Conservation (phyloP, 441 rosid species). For the Brassica balearica region DNA sequence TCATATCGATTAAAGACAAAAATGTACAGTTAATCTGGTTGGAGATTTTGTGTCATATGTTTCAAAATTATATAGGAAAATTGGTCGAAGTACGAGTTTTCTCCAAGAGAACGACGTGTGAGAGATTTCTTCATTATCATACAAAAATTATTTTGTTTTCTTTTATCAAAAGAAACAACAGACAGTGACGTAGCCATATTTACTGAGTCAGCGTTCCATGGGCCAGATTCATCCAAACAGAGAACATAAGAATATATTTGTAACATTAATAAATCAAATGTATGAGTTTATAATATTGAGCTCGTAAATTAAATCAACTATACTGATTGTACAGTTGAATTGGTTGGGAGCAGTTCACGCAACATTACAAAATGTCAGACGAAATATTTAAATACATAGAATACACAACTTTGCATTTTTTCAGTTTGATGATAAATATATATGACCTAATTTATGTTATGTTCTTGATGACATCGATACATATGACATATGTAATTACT, state of each 20-base stretch:
- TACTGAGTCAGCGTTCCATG: slow-evolving; percentile 20
- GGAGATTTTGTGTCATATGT: slow-evolving; percentile 20
- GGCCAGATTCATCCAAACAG: slow-evolving; percentile 13
- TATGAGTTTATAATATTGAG: slow-evolving; percentile 14
- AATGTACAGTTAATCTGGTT: slow-evolving; percentile 29
- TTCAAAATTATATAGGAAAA: background rate
- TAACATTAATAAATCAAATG: slow-evolving; percentile 3
- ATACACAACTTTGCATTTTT: slow-evolving; percentile 13
- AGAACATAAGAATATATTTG: background rate
- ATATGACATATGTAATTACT: slow-evolving; percentile 10
- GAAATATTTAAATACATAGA: slow-evolving; percentile 3
- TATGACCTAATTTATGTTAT: slow-evolving; percentile 26
- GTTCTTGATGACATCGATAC: slow-evolving; percentile 37
- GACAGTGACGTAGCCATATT: slow-evolving; percentile 13
- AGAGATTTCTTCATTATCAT: slow-evolving; percentile 3
- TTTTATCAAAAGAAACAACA: background rate
- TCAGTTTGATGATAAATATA: slow-evolving; percentile 24
- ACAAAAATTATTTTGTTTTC: background rate
- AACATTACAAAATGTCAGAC: slow-evolving; percentile 33
- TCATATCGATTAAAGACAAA: slow-evolving; percentile 2
- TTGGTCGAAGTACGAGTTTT: background rate
- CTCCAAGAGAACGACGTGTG: slow-evolving; percentile 14
- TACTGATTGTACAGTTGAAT: slow-evolving; percentile 15
- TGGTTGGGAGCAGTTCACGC: slow-evolving; percentile 31
- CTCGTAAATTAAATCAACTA: slow-evolving; percentile 21